Conservation (phyloP, 495 filamentous ascomycete genomes). For the Apiosordaria backusii region DNA sequence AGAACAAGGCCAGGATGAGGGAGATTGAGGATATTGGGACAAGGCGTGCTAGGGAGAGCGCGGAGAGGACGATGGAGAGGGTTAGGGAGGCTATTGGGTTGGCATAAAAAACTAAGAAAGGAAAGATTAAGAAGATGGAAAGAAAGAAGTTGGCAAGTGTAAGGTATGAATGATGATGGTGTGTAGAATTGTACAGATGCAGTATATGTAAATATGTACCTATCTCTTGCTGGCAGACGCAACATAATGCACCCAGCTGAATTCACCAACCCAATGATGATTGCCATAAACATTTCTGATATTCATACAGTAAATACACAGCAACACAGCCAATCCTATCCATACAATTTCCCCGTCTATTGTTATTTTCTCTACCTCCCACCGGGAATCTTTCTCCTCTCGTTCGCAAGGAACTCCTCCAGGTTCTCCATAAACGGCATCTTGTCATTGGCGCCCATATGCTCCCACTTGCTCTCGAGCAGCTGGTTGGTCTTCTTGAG, state of each 20-base stretch:
- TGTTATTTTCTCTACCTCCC: slow-evolving; percentile 18
- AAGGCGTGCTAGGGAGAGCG: slow-evolving; percentile 57
- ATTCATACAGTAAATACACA: slow-evolving; percentile 9
- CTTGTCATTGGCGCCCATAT: slow-evolving; percentile 57
- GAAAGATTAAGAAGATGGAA: not conserved
- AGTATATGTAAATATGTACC: too few species aligned
- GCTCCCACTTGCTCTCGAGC: slow-evolving; percentile 59
- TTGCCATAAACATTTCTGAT: not conserved
- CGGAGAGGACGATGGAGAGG: slow-evolving; percentile 60
- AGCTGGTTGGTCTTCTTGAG: slow-evolving; percentile 56
- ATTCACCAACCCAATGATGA: not conserved
- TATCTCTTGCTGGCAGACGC: too few species aligned
- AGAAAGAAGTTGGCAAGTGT: not conserved
- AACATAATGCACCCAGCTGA: too few species aligned
- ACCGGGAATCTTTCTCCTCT: slow-evolving; percentile 41
- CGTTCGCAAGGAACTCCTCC: slow-evolving; percentile 52
- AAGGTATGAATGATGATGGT: too few species aligned
- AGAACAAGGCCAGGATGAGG: slow-evolving; percentile 44
- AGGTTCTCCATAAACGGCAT: slow-evolving; percentile 49
- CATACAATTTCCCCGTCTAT: slow-evolving; percentile 20
- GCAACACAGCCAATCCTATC: slow-evolving; percentile 1
- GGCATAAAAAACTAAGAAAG: not conserved
- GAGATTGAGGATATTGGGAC: slow-evolving; percentile 59
- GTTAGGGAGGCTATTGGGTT: slow-evolving; percentile 65
- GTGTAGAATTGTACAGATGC: too few species aligned